Evolutionary conservation across 2,329 filamentous ascomycete species (phyloP).

Genomic region (Microcyclosporella mali): DNA sequence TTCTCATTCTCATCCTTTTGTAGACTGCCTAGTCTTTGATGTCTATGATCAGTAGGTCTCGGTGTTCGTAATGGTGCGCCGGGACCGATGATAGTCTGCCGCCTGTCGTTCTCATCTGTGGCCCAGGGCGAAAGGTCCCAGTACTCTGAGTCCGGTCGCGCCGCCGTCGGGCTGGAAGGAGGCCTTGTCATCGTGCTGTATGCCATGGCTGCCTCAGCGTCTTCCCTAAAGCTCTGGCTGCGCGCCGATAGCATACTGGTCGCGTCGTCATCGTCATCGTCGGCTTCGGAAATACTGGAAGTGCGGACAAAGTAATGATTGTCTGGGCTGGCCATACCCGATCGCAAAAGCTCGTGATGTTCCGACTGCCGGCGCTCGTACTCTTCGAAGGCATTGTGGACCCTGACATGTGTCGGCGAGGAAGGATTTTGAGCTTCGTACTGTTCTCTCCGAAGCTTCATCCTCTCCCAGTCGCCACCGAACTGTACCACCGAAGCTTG

Average conservation of each 20-base stretch:
- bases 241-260: slow-evolving; percentile 16
- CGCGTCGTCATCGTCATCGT: slow-evolving; percentile 13
- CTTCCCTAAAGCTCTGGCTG: slow-evolving; percentile 20
- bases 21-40: slow-evolving; percentile 15
- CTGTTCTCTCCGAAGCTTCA: slow-evolving; percentile 28
- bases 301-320: slow-evolving; percentile 9
- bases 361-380: slow-evolving; percentile 14
- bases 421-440: slow-evolving; percentile 17
- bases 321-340: slow-evolving; percentile 11
- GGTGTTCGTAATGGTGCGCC: background rate
- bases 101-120: slow-evolving; percentile 6
- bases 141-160: slow-evolving; percentile 6
- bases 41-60: slow-evolving; percentile 6
- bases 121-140: slow-evolving; percentile 15
- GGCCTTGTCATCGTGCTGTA: slow-evolving; percentile 11
- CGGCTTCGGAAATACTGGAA: slow-evolving; percentile 4
- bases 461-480: slow-evolving; percentile 65
- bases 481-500: slow-evolving; percentile 98
- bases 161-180: slow-evolving; percentile 5
- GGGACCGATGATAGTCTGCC: slow-evolving; percentile 18
- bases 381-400: slow-evolving; percentile 6
- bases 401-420: slow-evolving; percentile 3
- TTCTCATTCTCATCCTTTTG: slow-evolving; percentile 14
- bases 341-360: slow-evolving; percentile 13
- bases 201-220: slow-evolving; percentile 23